Base-by-base conservation (phyloP, 768 basidiomycete species). In the Ramaria sp. region DNA sequence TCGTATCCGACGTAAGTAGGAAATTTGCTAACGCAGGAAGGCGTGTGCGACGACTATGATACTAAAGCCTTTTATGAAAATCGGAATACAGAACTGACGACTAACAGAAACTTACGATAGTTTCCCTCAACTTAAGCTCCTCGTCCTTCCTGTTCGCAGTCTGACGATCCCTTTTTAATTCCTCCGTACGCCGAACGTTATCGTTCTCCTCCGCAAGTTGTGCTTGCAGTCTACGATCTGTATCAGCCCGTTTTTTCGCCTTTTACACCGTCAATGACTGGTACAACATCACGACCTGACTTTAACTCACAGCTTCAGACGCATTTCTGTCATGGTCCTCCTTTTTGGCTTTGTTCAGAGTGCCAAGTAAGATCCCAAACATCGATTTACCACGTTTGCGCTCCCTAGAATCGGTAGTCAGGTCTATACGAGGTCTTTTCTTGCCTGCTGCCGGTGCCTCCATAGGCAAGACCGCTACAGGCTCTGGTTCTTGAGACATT, bases 161-260 rank as follows among this genome's bases (percentile, higher is more conserved):
- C 50, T 80, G 80, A 70, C 88, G 88, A 71, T 88, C 86, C 69
- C 87, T 87, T 72, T 89, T 89, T 59, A 83, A 84, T 71, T 91
- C 88, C 75, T 89, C 88, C 63, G 84, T 83, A 69, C 84, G 78
- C 68, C 88, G 81, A 72, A 91, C 87, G 75, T 83, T 77, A 70
- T 88, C 88, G 76, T 84, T 88, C 69, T 91, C 89, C 77, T 83
- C 86, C 68, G 80, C 78, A 61, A 91, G 78, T 73, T 88, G 91
- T 73, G 76, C 77, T 75, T 90, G 88, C 73, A 91, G 77, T 73
- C 87, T 83, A 68, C 88, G 83, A 68, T 91, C 88, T 67, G 86
- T 86, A 66, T 86, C 65, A 62, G 88, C 86, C 61, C 88, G 76
- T 71, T 90, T 90, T 75, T 86, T 89, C 1, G 88, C 88, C 88